Base-by-base conservation (phyloP, 345 rosid genomes). In the Litchi chinensis region DNA sequence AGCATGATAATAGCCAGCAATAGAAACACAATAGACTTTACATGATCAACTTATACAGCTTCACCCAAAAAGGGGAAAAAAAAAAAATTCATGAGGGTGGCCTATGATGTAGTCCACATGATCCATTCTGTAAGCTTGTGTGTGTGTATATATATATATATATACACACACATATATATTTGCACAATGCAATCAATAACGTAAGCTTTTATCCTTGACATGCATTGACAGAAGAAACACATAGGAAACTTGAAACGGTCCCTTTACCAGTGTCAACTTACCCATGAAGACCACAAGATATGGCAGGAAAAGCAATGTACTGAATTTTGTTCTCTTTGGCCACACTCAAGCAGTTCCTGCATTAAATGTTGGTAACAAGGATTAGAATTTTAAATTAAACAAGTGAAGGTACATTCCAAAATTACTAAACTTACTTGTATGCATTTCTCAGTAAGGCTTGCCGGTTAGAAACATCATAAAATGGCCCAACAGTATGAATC, bases 231-330 rank as follows among this genome's bases (percentile, higher is more conserved):
- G 13, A 11, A 11, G 54, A 48, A 48, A 12, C 11, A 18, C 18
- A 10, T 32, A 54, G 19, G n/a, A 71, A 32, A 71, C 5, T 71
- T 22, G 37, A 9, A 26, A 19, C 43, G 71, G 9, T 46, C n/a
- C 71, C 68, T 26, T 66, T 10, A 5, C 2, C 86, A 46, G 8
- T 46, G 52, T 8, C 52, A 46, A 46, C 52, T 46, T 46, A 46
- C 52, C 52, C 6, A 6, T 11, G 52, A 11, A 1, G 3, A 16
- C 21, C 15, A 22, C 24, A 59, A 21, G 26, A 60, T n/a, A 73
- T 87, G 54, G 97, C 98, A 72, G 98, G 91, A 80, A 93, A 93
- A 41, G 98, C 98, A 79, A 95, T 82, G 79, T 86, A 93, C 67
- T 89, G 81, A 75, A 95, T 88, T 68, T 84, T 83, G 80, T 90